Conservation (phyloP, 2,329 filamentous ascomycete genomes). For the Calonectria multiphialidica region DNA sequence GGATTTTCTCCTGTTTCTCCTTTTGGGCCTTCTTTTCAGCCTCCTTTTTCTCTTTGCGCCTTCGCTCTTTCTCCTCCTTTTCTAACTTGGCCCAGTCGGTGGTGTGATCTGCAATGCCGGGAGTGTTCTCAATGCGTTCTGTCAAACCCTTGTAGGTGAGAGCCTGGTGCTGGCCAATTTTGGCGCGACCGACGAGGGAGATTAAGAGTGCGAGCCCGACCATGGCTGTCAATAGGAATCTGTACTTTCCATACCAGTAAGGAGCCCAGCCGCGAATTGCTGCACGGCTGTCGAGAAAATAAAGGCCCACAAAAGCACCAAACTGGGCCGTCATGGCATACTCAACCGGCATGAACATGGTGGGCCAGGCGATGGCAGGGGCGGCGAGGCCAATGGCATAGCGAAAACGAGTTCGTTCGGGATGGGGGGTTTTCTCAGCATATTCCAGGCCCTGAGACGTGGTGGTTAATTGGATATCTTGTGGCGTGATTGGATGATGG, state of each 20-base stretch:
- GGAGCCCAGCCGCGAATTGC: conserved; percentile 83
- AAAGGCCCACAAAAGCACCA: conserved; percentile 84
- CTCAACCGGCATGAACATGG: conserved; percentile 84
- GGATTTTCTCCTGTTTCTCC: conserved; percentile 48
- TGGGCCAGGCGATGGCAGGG: conserved; percentile 89
- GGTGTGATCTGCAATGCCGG: conserved; percentile 49
- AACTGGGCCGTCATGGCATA: conserved; percentile 91
- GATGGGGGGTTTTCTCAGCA: conserved; percentile 73
- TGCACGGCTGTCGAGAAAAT: conserved; percentile 85
- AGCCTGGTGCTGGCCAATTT: conserved; percentile 64
- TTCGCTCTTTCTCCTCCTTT: conserved; percentile 52
- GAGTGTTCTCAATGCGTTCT: conserved; percentile 51
- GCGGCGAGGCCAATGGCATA: conserved; percentile 87
- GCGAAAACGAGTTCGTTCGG: conserved; percentile 77
- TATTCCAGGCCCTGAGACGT: conserved; percentile 77
- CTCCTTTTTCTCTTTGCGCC: conserved; percentile 54
- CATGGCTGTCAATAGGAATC: conserved; percentile 91
- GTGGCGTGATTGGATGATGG: rapidly evolving
- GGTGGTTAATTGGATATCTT: conserved; percentile 8
- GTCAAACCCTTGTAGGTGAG: conserved; percentile 50
- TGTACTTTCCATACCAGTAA: conserved; percentile 88
- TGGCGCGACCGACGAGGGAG: conserved; percentile 84
- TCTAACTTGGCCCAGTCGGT: conserved; percentile 62
- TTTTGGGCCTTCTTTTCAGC: conserved; percentile 51
- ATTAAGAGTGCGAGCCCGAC: conserved; percentile 86